Evolutionary conservation across 1,139 yeast species (phyloP).

Genomic region (Candida sp.): DNA sequence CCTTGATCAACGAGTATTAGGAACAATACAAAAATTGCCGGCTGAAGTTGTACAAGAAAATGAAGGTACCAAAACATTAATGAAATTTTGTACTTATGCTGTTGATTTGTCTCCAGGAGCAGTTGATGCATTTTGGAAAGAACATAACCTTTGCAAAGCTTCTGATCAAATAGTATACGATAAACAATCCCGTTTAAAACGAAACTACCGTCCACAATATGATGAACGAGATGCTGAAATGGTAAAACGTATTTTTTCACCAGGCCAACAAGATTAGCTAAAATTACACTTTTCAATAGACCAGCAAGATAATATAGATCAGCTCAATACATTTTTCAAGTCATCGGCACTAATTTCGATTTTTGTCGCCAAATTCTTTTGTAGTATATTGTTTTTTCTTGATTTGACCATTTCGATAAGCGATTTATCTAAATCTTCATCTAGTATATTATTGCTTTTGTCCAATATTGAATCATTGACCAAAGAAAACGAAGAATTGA

Average conservation of each 20-base stretch:
- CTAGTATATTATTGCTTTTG: constrained; percentile 25
- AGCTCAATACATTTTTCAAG: constrained; percentile 17
- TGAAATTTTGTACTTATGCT: constrained; percentile 4
- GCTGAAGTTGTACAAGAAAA: constrained; percentile 6
- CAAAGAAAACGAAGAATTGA: constrained; percentile 30
- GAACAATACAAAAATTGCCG: constrained; percentile 16
- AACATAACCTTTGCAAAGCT: constrained; percentile 7
- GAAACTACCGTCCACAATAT: constrained; percentile 17
- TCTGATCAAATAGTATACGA: background rate
- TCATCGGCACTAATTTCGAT: constrained; percentile 39
- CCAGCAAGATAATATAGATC: background rate
- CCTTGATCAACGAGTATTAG: constrained; percentile 9
- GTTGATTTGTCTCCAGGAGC: constrained; percentile 1
- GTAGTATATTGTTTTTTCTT: constrained; percentile 15
- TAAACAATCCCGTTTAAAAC: constrained; percentile 3
- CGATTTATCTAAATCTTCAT: constrained; percentile 26
- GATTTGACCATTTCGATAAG: constrained; percentile 25
- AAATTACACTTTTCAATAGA: background rate
- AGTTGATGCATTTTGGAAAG: constrained; percentile 13
- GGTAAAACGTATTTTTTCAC: constrained; percentile 16
- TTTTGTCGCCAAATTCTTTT: constrained; percentile 18
- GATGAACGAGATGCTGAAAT: constrained; percentile 26
- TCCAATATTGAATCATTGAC: constrained; percentile 28
- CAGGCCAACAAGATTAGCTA: background rate
- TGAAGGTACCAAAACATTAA: constrained; percentile 6